Conservation (phyloP, 1,139 yeast genomes). For the Barnettozyma hawaiiensis region DNA sequence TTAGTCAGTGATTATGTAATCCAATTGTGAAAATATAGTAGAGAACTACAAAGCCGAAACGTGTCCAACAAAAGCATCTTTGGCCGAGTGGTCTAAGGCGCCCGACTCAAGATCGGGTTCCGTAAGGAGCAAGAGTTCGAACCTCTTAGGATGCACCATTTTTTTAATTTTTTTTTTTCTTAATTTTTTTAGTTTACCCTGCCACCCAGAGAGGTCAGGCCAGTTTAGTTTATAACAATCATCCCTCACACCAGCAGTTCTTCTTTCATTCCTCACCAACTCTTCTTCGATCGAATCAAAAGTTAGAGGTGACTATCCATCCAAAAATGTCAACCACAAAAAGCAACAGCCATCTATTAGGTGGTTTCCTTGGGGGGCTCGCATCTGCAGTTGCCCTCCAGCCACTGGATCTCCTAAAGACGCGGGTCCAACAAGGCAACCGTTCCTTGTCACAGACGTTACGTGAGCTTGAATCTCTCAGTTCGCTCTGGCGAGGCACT, state of each 20-base stretch:
- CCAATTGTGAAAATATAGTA: too few relatives aligned
- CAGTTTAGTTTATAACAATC: too few relatives aligned
- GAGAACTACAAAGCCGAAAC: too few relatives aligned
- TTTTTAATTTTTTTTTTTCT: conserved; percentile 2
- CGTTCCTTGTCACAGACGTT: conserved; percentile 40
- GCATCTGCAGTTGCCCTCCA: conserved; percentile 78
- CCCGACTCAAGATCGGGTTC: conserved; percentile 16
- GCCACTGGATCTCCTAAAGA: conserved; percentile 85
- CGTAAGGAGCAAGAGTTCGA: conserved; percentile 17
- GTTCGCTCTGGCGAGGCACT: conserved; percentile 87
- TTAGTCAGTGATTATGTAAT: too few relatives aligned
- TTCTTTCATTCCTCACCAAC: not conserved
- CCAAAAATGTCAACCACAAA: too few relatives aligned
- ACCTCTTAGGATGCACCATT: conserved; percentile 16
- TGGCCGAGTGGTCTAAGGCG: conserved; percentile 20
- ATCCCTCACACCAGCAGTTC: too few relatives aligned
- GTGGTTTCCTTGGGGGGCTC: conserved; percentile 87
- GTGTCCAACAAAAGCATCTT: conserved; percentile 11
- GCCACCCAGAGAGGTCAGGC: too few relatives aligned
- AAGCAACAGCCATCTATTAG: conserved; percentile 49
- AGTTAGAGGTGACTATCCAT: too few relatives aligned
- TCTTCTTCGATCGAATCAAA: not conserved
- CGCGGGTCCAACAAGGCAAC: conserved; percentile 75
- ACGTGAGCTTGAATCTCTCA: conserved; percentile 39
- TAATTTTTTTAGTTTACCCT: too few relatives aligned